Base-by-base conservation (phyloP, 1,284 basidiomycete species). In the Apiotrichum porosum region DNA sequence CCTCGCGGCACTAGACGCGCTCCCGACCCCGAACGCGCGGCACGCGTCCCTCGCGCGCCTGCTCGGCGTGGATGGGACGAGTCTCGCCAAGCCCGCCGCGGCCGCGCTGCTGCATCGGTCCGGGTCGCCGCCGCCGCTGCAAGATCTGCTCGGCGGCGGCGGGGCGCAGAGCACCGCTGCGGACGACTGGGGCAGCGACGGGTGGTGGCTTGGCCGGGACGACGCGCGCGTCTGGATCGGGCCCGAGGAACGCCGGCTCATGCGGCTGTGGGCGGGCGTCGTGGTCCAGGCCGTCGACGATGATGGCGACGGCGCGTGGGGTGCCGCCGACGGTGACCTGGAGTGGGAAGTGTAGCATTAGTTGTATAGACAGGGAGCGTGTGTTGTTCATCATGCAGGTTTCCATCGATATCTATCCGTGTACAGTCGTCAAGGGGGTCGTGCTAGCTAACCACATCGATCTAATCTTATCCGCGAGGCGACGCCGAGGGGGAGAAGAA, bases 271-370 rank as follows among this genome's bases (percentile, higher is more conserved):
- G 51, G 66, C 67, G 1, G 57, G 55, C 0, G 47, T 56, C 4
- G 65, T 69, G 2, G 63, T 65, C 37, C 19, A 37, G 10, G 58
- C 65, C 2, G 68, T 71, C 22, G 69, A 69, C 44, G 66, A 47
- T 8, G 54, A 56, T 6, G 51, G 46, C 3, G 52, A 60, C 10
- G 60, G 55, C 1, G 52, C 48, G 2, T 68, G 63, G 65, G 66
- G 65, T 10, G 12, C 8, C 26, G 26, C 26, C 8, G 31, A 55
- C 31, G 69, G 69, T 4, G 56, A 36, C 0, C 52, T 71, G 3
- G 57, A 38, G 2, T 71, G 69, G 69, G 65, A 68, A 44, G 56
- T 69, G 6, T 68, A 53, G 21, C 6, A n/a, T 9, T 26, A 14
- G 6, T 6, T 12, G 26, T 14, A 14, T 6, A 6, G 8, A 33